Conservation (phyloP, 192 early-diverging fungal genomes). For the Thoreauomyces humboldtii region DNA sequence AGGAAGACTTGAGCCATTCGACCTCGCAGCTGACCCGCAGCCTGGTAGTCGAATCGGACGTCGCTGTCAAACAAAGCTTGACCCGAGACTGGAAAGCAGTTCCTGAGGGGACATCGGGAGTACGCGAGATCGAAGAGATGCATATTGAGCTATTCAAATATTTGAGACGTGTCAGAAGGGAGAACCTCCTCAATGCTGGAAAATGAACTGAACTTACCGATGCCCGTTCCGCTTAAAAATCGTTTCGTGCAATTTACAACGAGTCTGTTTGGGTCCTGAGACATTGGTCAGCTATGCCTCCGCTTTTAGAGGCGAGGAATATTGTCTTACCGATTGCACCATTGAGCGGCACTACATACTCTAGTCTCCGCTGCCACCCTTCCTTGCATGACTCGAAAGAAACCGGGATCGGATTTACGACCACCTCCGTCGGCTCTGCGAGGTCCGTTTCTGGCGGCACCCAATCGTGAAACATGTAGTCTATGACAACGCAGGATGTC, state of each 20-base stretch:
- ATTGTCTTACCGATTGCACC: conserved; percentile 11
- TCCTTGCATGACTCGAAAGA: not conserved
- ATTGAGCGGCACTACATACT: conserved; percentile 19
- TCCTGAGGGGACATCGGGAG: conserved; percentile 50
- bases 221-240: not conserved
- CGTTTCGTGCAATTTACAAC: conserved; percentile 18
- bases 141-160: conserved; percentile 26
- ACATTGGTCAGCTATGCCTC: not conserved
- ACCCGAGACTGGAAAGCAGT: conserved; percentile 33
- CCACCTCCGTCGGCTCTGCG: conserved; percentile 2
- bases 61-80: conserved; percentile 28
- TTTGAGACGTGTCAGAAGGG: not conserved
- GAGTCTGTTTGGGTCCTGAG: conserved; percentile 22
- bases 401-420: not conserved
- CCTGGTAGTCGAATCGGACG: not conserved
- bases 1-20: conserved; percentile 41
- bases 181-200: not conserved
- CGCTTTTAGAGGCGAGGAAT: not conserved
- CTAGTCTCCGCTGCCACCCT: conserved; percentile 14
- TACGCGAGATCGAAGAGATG: conserved; percentile 28
- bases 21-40: conserved; percentile 32
- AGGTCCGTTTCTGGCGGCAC: not conserved
- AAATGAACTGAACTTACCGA: conserved; percentile 5
- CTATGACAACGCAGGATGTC: too few relatives aligned
- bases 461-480: conserved; percentile 16